phyloP scores from a whole-genome alignment of 2,329 filamentous ascomycete species.

The Fusarium sp. region DNA sequence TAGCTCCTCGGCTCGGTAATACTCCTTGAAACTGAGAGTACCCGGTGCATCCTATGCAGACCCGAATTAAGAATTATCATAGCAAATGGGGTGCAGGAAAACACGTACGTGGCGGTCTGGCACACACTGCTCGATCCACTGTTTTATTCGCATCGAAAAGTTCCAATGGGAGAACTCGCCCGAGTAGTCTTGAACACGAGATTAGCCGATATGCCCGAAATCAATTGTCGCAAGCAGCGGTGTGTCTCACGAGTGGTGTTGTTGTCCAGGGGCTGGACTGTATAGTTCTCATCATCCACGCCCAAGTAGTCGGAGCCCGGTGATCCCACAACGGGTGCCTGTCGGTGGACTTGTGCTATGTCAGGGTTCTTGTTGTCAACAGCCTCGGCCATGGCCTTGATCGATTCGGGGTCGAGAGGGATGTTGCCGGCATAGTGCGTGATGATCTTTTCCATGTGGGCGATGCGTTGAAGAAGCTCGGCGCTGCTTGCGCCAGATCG shows the following conservation, averaged over 20 bases:
- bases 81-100: not conserved
- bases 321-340: constrained; percentile 35
- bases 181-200: constrained; percentile 56
- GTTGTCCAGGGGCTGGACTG: constrained; percentile 55
- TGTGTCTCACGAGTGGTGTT: constrained; percentile 54
- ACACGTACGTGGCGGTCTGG: constrained; percentile 46
- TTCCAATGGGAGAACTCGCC: constrained; percentile 67
- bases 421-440: constrained; percentile 60
- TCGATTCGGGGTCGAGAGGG: constrained; percentile 41
- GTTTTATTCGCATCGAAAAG: constrained; percentile 63
- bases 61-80: constrained; percentile 1
- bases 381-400: constrained; percentile 57
- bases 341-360: constrained; percentile 31
- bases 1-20: constrained; percentile 60
- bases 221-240: constrained; percentile 1
- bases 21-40: constrained; percentile 52
- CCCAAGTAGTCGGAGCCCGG: constrained; percentile 43
- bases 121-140: constrained; percentile 59
- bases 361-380: constrained; percentile 51
- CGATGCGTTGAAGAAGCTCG: constrained; percentile 43
- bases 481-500: constrained; percentile 38
- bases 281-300: constrained; percentile 54
- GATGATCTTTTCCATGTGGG: constrained; percentile 60
- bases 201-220: constrained; percentile 20
- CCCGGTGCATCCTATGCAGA: constrained; percentile 42